These are phyloP conservation scores for Dipodascus geniculatus DNA, from an alignment of 805 yeast genomes.

Conservation along the genomic window DNA sequence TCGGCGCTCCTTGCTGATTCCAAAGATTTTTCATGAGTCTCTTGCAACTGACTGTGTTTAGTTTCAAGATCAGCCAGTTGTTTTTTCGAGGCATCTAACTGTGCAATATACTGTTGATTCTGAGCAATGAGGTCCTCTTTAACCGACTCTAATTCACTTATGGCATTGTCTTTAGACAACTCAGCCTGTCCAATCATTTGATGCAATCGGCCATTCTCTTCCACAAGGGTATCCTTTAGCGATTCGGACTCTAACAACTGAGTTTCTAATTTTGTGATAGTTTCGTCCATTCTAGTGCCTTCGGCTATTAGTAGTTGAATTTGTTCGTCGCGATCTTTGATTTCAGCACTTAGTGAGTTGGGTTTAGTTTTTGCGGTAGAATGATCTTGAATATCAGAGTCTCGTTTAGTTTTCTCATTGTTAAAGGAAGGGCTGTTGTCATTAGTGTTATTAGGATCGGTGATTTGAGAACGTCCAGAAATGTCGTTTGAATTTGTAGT, in stretches of 20 bases:
- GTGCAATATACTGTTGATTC: not conserved
- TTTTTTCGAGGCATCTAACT: conserved; percentile 1
- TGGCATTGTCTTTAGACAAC: conserved; percentile 2
- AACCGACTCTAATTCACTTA: not conserved
- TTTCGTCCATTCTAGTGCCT: conserved; percentile 37
- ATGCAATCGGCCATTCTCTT: conserved; percentile 22
- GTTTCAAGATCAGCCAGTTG: not conserved
- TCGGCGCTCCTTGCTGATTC: not conserved
- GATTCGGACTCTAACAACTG: conserved; percentile 19
- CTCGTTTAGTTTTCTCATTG: not conserved
- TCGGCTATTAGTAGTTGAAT: conserved; percentile 34
- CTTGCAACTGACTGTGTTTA: conserved; percentile 4
- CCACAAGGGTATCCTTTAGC: conserved; percentile 15
- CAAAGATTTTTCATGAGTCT: conserved; percentile 6
- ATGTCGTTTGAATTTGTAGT: not conserved
- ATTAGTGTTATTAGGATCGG: not conserved
- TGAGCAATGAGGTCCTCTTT: not conserved
- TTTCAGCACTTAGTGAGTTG: conserved; percentile 3
- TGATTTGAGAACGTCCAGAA: not conserved
- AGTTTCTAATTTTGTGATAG: conserved; percentile 18
- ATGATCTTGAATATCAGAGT: not conserved
- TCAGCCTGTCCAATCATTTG: conserved; percentile 18
- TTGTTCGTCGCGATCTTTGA: conserved; percentile 30
- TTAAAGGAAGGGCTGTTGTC: not conserved
- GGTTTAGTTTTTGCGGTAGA: conserved; percentile 1